phyloP scores from a whole-genome alignment of 768 basidiomycete species.

The Xerocomellus intermedius region DNA sequence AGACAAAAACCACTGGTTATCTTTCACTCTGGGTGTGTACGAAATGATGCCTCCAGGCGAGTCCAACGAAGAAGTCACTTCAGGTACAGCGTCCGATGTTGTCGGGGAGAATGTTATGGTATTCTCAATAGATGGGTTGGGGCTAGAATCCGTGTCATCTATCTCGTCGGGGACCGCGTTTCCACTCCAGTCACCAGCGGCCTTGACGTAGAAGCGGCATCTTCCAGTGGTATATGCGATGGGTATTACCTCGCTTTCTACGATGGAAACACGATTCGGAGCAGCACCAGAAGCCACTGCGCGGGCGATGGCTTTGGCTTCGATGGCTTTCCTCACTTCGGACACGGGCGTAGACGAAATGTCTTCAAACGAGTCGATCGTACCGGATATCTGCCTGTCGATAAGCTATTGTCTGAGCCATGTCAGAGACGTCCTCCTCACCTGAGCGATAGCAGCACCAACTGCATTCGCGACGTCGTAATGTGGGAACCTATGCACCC shows the following conservation, averaged over 20 bases:
- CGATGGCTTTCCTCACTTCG: constrained; percentile 35
- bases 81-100: constrained; percentile 4
- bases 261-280: constrained; percentile 43
- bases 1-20: constrained; percentile 43
- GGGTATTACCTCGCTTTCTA: constrained; percentile 56
- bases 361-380: constrained; percentile 46
- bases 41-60: constrained; percentile 28
- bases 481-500: constrained; percentile 48
- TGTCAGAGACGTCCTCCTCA: constrained; percentile 5
- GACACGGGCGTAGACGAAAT: constrained; percentile 33
- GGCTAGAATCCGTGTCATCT: constrained; percentile 11
- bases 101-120: neutral
- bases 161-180: constrained; percentile 20
- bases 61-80: constrained; percentile 14
- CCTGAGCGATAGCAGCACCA: constrained; percentile 49
- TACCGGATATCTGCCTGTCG: constrained; percentile 39
- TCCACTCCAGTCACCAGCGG: constrained; percentile 51
- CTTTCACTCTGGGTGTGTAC: constrained; percentile 41
- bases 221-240: constrained; percentile 33
- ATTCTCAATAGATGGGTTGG: constrained; percentile 4
- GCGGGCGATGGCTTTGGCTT: constrained; percentile 39
- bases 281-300: constrained; percentile 48
- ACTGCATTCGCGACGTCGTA: constrained; percentile 62
- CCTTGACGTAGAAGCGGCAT: constrained; percentile 53
- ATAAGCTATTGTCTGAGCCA: constrained; percentile 2